Evolutionary conservation across 768 basidiomycete genomes (phyloP).

Genomic region (Podaxis mareebaensis): DNA sequence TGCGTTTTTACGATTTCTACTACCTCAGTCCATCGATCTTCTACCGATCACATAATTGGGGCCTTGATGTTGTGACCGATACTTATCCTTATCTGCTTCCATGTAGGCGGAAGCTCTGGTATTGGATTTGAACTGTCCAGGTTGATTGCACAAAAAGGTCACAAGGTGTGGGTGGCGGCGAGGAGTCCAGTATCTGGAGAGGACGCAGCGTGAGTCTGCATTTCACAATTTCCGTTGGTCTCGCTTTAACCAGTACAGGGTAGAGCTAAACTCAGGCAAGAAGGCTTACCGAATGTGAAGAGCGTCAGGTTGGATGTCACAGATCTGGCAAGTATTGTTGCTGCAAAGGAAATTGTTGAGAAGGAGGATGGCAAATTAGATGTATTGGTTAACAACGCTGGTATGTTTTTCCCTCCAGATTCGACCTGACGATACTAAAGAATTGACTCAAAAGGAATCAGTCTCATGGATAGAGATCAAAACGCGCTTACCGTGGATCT

Average conservation of each 20-base stretch:
- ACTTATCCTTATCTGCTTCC: neutral
- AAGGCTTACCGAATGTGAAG: slow-evolving; percentile 29
- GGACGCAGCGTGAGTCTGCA: slow-evolving; percentile 38
- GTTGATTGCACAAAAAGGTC: slow-evolving; percentile 41
- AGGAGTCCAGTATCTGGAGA: slow-evolving; percentile 39
- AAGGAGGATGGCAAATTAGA: slow-evolving; percentile 41
- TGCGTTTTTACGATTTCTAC: slow-evolving; percentile 13
- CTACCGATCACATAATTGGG: neutral
- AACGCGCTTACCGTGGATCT: slow-evolving; percentile 35
- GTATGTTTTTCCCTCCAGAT: slow-evolving; percentile 24
- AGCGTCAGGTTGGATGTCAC: slow-evolving; percentile 43
- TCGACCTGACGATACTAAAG: slow-evolving; percentile 1
- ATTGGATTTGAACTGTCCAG: slow-evolving; percentile 48
- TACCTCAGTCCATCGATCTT: neutral
- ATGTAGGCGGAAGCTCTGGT: slow-evolving; percentile 42
- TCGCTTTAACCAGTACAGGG: neutral
- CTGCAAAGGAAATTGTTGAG: slow-evolving; percentile 37
- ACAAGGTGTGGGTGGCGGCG: slow-evolving; percentile 45
- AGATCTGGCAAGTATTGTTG: slow-evolving; percentile 31
- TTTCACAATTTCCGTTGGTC: neutral
- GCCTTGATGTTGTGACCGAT: neutral
- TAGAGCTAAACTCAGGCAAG: slow-evolving; percentile 34
- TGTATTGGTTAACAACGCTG: slow-evolving; percentile 49
- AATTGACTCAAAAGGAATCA: slow-evolving; percentile 24
- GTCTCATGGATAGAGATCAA: slow-evolving; percentile 31